Conservation (phyloP, 225 moss, liverwort and hornwort species). For the Lunularia cruciata region DNA sequence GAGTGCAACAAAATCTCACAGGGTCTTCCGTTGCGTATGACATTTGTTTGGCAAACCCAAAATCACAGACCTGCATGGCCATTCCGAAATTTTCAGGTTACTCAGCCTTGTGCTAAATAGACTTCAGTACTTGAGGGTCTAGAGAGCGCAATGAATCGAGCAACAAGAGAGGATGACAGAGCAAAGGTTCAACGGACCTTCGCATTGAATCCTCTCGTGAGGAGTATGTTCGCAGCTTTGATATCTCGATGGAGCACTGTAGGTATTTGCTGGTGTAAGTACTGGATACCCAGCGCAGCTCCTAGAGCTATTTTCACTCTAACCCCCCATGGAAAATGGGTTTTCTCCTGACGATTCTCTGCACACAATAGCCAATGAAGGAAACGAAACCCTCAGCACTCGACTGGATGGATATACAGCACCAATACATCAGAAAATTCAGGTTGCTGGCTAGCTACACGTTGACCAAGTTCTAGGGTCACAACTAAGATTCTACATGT, state of each 20-base stretch:
- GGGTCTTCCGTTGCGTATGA: constrained; percentile 31
- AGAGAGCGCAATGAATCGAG: no score
- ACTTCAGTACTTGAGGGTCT: no score
- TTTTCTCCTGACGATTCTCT: constrained; percentile 36
- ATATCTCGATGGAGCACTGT: constrained; percentile 50
- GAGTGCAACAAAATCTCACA: constrained; percentile 44
- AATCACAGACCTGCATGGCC: constrained; percentile 45
- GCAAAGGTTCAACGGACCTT: constrained; percentile 27
- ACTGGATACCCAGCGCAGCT: constrained; percentile 46
- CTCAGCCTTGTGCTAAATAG: no score
- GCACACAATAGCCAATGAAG: no score
- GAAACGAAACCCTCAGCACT: not conserved
- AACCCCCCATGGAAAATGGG: constrained; percentile 36
- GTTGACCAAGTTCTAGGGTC: no score
- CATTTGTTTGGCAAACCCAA: constrained; percentile 46
- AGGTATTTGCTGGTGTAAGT: constrained; percentile 45
- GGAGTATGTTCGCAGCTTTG: constrained; percentile 55
- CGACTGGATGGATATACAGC: no score
- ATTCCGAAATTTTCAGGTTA: not conserved
- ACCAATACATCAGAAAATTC: no score
- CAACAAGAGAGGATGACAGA: not conserved
- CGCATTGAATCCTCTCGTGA: constrained; percentile 47
- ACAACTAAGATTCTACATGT: no score
- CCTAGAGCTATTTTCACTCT: constrained; percentile 56
- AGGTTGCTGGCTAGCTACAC: not conserved